Evolutionary conservation across 2,329 filamentous ascomycete species (phyloP).

Genomic region (Emmonsiellopsis sp.): DNA sequence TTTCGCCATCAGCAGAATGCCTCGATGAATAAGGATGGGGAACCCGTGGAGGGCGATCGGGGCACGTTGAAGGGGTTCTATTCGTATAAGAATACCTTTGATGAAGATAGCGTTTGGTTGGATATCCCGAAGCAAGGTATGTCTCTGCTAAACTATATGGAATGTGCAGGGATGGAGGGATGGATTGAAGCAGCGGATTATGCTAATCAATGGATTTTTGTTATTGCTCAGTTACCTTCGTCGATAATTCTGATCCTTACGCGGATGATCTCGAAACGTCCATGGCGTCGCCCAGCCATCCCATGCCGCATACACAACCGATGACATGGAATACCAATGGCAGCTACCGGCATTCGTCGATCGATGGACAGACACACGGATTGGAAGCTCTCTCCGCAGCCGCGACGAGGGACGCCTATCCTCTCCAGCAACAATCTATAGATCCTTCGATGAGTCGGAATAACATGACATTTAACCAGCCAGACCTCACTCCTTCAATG

Average conservation of each 20-base stretch:
- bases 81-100: slow-evolving; percentile 57
- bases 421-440: slow-evolving; percentile 15
- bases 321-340: slow-evolving; percentile 22
- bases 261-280: slow-evolving; percentile 40
- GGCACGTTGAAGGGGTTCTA: slow-evolving; percentile 52
- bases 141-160: slow-evolving; percentile 6
- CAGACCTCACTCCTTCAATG: slow-evolving; percentile 12
- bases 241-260: slow-evolving; percentile 54
- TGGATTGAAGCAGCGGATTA: not conserved
- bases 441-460: slow-evolving; percentile 16
- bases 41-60: slow-evolving; percentile 26
- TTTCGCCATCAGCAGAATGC: slow-evolving; percentile 63
- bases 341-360: slow-evolving; percentile 16
- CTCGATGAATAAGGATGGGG: slow-evolving; percentile 49
- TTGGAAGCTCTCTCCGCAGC: slow-evolving; percentile 46
- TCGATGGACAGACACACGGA: slow-evolving; percentile 36
- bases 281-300: slow-evolving; percentile 20
- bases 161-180: not conserved
- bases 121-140: slow-evolving; percentile 50
- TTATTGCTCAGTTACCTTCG: slow-evolving; percentile 44
- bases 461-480: slow-evolving; percentile 13
- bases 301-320: slow-evolving; percentile 18
- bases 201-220: not conserved
- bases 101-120: slow-evolving; percentile 51
- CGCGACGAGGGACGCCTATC: slow-evolving; percentile 34